These are phyloP conservation scores for Podaxis sp. DNA, from an alignment of 768 basidiomycete species.

Conservation along the genomic window DNA sequence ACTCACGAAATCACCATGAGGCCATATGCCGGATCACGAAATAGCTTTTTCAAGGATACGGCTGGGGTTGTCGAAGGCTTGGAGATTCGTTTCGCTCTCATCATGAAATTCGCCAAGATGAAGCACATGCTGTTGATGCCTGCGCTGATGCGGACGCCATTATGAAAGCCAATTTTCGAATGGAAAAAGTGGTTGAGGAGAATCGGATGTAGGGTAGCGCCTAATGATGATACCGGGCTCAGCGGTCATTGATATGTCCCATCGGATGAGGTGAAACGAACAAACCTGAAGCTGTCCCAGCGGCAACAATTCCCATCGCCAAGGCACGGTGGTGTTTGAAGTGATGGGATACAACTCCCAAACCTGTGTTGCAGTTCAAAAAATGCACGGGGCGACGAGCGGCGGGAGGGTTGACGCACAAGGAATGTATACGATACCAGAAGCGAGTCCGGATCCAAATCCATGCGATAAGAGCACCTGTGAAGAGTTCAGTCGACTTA, in stretches of 20 bases:
- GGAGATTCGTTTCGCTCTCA: constrained; percentile 43
- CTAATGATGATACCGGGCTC: constrained; percentile 50
- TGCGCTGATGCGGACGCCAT: constrained; percentile 48
- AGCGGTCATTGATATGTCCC: not conserved
- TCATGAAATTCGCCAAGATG: constrained; percentile 34
- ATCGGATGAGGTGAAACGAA: not conserved
- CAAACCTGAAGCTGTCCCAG: constrained; percentile 21
- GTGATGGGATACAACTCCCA: constrained; percentile 37
- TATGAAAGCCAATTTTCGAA: constrained; percentile 48
- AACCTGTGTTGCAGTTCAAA: constrained; percentile 9
- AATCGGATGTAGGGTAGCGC: constrained; percentile 61
- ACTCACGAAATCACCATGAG: constrained; percentile 38
- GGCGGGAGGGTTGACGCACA: not conserved
- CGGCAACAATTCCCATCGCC: constrained; percentile 36
- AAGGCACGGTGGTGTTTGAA: constrained; percentile 34
- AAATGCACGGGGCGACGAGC: not conserved
- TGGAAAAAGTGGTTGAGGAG: constrained; percentile 57
- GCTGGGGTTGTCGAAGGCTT: constrained; percentile 25
- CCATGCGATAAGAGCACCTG: constrained; percentile 51
- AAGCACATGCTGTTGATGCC: constrained; percentile 33
- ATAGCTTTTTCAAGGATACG: constrained; percentile 32
- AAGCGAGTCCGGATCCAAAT: constrained; percentile 47
- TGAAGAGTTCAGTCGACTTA: constrained; percentile 22
- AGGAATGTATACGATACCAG: constrained; percentile 53
- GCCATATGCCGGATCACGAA: constrained; percentile 45